A percentile compares a stretch with the other conserved stretches of the same genome.
phyloP scores from a whole-genome alignment of 495 filamentous ascomycete species.

The Hyaloscypha finlandica region DNA sequence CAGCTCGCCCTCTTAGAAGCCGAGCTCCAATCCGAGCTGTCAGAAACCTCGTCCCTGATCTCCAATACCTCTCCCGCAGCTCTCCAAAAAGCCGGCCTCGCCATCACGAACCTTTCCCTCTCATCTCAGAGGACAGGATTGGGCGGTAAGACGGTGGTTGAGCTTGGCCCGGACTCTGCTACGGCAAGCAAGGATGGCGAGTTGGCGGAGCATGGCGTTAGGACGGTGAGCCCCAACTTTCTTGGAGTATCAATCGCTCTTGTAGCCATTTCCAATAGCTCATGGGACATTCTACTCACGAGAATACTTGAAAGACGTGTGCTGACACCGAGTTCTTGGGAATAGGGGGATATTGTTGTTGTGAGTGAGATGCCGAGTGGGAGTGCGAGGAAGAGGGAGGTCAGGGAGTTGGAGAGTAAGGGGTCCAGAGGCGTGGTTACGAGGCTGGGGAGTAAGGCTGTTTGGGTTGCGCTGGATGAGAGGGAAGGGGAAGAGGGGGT shows the following conservation, averaged over 20 bases:
- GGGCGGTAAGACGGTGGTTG: slow-evolving; percentile 83
- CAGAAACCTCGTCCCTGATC: slow-evolving; percentile 70
- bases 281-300: too few relatives aligned
- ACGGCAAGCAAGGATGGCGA: slow-evolving; percentile 47
- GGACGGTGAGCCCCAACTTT: slow-evolving; percentile 40
- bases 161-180: slow-evolving; percentile 75
- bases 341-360: slow-evolving; percentile 76
- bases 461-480: slow-evolving; percentile 69
- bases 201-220: slow-evolving; percentile 78
- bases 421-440: slow-evolving; percentile 84
- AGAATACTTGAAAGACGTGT: too few relatives aligned
- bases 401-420: slow-evolving; percentile 59
- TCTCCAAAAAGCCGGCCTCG: slow-evolving; percentile 84
- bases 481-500: slow-evolving; percentile 59
- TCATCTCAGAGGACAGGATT: slow-evolving; percentile 85
- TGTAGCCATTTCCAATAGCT: too few relatives aligned
- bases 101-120: slow-evolving; percentile 76
- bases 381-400: slow-evolving; percentile 71
- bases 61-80: slow-evolving; percentile 67
- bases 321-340: too few relatives aligned
- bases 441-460: slow-evolving; percentile 59
- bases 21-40: slow-evolving; percentile 80
- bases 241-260: too few relatives aligned
- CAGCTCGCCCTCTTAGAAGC: slow-evolving; percentile 76
- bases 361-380: slow-evolving; percentile 73